These are phyloP conservation scores for Gautieria morchelliformis DNA, from an alignment of 768 basidiomycete genomes.

Conservation along the genomic window DNA sequence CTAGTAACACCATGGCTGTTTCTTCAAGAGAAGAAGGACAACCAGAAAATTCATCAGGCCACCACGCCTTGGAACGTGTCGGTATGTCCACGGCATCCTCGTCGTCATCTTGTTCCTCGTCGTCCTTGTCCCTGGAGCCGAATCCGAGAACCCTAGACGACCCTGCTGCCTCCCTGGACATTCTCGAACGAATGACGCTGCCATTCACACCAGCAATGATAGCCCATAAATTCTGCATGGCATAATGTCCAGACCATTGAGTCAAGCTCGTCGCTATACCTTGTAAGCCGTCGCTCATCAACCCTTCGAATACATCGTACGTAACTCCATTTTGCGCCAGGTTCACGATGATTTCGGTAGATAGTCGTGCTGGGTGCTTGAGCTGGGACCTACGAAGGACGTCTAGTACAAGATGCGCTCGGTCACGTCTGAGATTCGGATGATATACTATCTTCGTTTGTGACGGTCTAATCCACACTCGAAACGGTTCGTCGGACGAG, in stretches of 20 bases:
- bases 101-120: conserved; percentile 1
- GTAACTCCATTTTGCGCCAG: conserved; percentile 56
- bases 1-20: conserved; percentile 45
- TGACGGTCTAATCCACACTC: conserved; percentile 54
- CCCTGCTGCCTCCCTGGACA: conserved; percentile 4
- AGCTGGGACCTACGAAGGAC: conserved; percentile 45
- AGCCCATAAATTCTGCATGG: conserved; percentile 16
- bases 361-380: conserved; percentile 35
- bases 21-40: conserved; percentile 55
- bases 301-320: conserved; percentile 25
- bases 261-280: conserved; percentile 18
- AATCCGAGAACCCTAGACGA: neutral
- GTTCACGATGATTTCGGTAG: conserved; percentile 52
- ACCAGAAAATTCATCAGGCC: conserved; percentile 55
- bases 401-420: conserved; percentile 40
- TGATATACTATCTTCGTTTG: conserved; percentile 51
- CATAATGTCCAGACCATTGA: conserved; percentile 13
- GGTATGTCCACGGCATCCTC: neutral
- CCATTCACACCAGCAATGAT: conserved; percentile 10
- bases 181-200: conserved; percentile 4
- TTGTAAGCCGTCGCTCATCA: conserved; percentile 15
- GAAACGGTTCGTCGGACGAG: conserved; percentile 26
- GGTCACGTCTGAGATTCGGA: conserved; percentile 22
- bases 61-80: conserved; percentile 48
- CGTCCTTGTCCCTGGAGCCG: neutral